Evolutionary conservation across 768 basidiomycete genomes (phyloP).

Genomic region (Leucogyrophana mollusca): DNA sequence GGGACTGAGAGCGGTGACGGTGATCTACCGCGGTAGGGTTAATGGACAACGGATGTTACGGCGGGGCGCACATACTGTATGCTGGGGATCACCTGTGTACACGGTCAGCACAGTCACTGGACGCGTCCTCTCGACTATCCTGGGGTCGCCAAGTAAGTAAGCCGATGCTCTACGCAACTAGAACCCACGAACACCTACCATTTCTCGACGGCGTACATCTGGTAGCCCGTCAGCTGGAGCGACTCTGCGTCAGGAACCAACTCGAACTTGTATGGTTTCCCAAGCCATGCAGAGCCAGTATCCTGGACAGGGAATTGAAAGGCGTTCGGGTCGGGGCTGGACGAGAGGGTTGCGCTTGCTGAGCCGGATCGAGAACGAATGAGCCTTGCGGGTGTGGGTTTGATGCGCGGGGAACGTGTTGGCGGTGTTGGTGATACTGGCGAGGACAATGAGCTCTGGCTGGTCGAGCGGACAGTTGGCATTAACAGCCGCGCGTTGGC

Average conservation of each 20-base stretch:
- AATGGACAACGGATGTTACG: not conserved
- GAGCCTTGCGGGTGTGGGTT: constrained; percentile 22
- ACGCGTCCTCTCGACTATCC: constrained; percentile 68
- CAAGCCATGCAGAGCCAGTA: constrained; percentile 38
- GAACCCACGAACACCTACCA: constrained; percentile 46
- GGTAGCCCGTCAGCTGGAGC: constrained; percentile 56
- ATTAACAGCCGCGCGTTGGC: constrained; percentile 21
- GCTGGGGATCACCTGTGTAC: constrained; percentile 71
- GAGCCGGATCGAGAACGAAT: constrained; percentile 34
- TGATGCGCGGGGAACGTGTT: constrained; percentile 23
- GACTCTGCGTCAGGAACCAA: constrained; percentile 41
- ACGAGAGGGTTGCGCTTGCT: constrained; percentile 15
- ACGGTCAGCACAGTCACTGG: constrained; percentile 65
- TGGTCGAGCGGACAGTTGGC: constrained; percentile 33
- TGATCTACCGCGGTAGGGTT: constrained; percentile 40
- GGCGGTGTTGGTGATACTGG: constrained; percentile 12
- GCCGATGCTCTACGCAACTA: not conserved
- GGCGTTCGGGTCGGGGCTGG: not conserved
- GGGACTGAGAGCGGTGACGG: constrained; percentile 55
- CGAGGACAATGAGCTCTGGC: not conserved
- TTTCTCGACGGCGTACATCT: constrained; percentile 86
- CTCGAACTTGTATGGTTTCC: constrained; percentile 45
- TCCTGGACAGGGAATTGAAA: constrained; percentile 1
- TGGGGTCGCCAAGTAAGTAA: constrained; percentile 19
- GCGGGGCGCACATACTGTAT: constrained; percentile 45